phyloP scores from a whole-genome alignment of 176 grass and related monocot species.

The Oryza nivara region DNA sequence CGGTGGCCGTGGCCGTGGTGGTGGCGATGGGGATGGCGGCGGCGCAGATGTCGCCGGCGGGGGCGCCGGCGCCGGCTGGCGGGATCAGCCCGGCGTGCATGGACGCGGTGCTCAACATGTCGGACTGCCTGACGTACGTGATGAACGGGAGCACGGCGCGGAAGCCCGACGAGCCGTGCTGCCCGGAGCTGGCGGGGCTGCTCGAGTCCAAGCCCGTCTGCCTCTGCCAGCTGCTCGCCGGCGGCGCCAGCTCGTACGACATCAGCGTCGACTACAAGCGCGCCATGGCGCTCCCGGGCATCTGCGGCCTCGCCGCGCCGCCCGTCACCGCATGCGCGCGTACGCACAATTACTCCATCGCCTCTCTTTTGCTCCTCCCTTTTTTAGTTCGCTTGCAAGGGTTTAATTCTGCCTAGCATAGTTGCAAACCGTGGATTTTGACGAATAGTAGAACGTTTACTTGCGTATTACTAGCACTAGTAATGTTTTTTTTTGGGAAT shows the following conservation, averaged over 20 bases:
- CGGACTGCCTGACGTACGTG: constrained; percentile 83
- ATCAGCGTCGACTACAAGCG: constrained; percentile 72
- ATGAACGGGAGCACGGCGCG: constrained; percentile 58
- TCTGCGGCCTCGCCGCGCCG: constrained; percentile 69
- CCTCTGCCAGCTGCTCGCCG: constrained; percentile 80
- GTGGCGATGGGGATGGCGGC: constrained; percentile 32
- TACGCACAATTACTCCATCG: not conserved
- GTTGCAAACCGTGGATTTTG: not conserved
- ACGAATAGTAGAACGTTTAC: not conserved
- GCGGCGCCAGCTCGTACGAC: constrained; percentile 63
- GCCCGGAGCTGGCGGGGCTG: constrained; percentile 84
- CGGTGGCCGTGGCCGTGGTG: constrained; percentile 19
- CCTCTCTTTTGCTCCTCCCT: not conserved
- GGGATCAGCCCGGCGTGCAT: constrained; percentile 51
- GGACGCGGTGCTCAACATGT: constrained; percentile 67
- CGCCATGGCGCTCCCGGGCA: constrained; percentile 71
- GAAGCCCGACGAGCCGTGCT: constrained; percentile 74
- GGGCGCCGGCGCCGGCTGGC: constrained; percentile 42
- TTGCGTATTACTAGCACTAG: not conserved
- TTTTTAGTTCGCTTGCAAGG: not conserved
- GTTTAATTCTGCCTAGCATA: not conserved
- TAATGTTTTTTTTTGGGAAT: no score
- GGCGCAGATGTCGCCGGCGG: constrained; percentile 36
- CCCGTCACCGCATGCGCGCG: constrained; percentile 71
- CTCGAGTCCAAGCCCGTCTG: constrained; percentile 75